Percentiles rank a stretch among this genome's conserved stretches.
Conservation (phyloP, 257 asterid genomes). For the Ligustrum vulgare region DNA sequence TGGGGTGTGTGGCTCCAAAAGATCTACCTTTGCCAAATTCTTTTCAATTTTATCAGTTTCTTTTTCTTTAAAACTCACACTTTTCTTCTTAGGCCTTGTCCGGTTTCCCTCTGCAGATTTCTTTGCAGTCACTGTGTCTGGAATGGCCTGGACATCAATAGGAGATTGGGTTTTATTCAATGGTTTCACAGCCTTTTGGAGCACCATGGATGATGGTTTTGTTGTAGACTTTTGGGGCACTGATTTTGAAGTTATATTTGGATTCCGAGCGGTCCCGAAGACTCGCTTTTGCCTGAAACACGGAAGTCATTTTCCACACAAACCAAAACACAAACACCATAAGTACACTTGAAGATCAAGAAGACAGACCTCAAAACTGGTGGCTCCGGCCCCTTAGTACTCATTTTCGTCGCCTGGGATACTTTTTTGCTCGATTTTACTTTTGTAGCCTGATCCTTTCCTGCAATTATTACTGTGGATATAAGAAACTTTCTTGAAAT, state of each 20-base stretch:
- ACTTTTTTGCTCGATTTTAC: constrained; percentile 30
- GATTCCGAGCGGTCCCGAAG: constrained; percentile 58
- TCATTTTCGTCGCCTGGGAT: constrained; percentile 32
- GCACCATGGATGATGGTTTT: constrained; percentile 32
- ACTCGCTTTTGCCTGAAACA: constrained; percentile 48
- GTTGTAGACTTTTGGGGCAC: constrained; percentile 28
- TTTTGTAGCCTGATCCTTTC: constrained; percentile 30
- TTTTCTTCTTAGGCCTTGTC: constrained; percentile 42
- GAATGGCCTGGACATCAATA: constrained; percentile 4
- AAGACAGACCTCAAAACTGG: constrained; percentile 30
- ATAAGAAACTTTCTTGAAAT: not conserved
- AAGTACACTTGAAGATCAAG: not conserved
- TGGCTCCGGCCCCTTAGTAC: constrained; percentile 28
- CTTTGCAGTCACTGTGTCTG: constrained; percentile 21
- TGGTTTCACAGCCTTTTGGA: constrained; percentile 33
- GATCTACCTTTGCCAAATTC: constrained; percentile 11
- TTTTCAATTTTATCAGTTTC: not conserved
- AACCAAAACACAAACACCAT: constrained; percentile 1
- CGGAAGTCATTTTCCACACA: not conserved
- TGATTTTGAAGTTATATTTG: constrained; percentile 41
- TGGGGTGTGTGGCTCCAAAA: constrained; percentile 52
- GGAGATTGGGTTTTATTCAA: constrained; percentile 18
- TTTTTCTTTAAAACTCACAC: constrained; percentile 33
- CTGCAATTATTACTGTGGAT: constrained; percentile 28
- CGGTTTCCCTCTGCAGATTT: constrained; percentile 27